These are phyloP conservation scores for Apostasia shenzhenica DNA, from an alignment of 106 monocot species.

Conservation along the genomic window DNA sequence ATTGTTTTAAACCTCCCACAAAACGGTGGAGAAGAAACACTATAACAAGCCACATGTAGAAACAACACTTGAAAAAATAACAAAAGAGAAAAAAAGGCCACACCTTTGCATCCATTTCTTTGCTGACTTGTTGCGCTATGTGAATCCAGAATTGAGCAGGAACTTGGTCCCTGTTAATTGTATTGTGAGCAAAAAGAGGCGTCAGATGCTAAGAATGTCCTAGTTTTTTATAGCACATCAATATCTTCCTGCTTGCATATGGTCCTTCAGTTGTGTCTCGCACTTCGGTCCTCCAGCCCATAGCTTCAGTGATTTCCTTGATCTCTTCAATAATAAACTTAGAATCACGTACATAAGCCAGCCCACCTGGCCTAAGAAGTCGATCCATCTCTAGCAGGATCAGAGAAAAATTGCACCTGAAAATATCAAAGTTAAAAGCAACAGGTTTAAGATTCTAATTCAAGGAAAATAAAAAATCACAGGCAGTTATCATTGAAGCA, in stretches of 20 bases:
- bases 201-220: constrained; percentile 5
- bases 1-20: too few species aligned
- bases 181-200: not conserved
- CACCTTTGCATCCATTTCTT: too few species aligned
- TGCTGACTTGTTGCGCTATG: too few species aligned
- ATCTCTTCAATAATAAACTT: constrained; percentile 38
- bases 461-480: too few species aligned
- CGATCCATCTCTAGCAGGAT: constrained; percentile 87
- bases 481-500: too few species aligned
- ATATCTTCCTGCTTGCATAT: constrained; percentile 47
- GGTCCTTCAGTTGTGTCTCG: constrained; percentile 77
- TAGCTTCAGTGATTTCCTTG: constrained; percentile 44
- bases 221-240: constrained; percentile 53
- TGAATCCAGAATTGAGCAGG: too few species aligned
- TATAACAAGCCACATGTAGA: too few species aligned
- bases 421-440: not conserved
- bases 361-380: constrained; percentile 72
- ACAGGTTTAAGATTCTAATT: not conserved
- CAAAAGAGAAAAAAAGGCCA: too few species aligned
- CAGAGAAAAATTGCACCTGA: constrained; percentile 68
- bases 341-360: constrained; percentile 53
- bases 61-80: too few species aligned
- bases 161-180: too few species aligned
- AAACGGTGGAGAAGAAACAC: too few species aligned
- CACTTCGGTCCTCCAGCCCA: constrained; percentile 65